These are phyloP conservation scores for Pythium utonaiense DNA, from an alignment of 352 stramenopile genomes.

Conservation along the genomic window DNA sequence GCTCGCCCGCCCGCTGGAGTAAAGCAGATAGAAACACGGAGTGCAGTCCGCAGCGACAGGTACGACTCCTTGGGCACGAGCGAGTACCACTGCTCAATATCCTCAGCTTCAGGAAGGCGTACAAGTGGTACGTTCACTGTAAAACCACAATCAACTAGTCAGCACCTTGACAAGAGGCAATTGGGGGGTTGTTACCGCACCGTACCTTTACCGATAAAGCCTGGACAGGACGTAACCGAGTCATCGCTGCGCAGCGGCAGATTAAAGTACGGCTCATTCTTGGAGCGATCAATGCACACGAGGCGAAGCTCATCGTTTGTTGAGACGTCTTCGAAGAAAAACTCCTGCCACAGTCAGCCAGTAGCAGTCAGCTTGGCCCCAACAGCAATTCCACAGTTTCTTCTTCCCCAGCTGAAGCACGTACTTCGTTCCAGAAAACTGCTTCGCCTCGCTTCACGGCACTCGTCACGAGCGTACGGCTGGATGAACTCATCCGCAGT, in stretches of 20 bases:
- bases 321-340: slow-evolving; percentile 62
- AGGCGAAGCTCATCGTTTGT: slow-evolving; percentile 63
- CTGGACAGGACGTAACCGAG: slow-evolving; percentile 31
- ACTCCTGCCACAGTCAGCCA: slow-evolving; percentile 46
- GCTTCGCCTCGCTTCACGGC: slow-evolving; percentile 31
- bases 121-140: slow-evolving; percentile 58
- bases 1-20: slow-evolving; percentile 31
- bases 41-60: slow-evolving; percentile 45
- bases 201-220: slow-evolving; percentile 78
- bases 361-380: not conserved
- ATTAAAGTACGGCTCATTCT: slow-evolving; percentile 39
- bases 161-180: not conserved
- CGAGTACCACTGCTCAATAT: slow-evolving; percentile 84
- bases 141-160: not conserved
- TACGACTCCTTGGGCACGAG: slow-evolving; percentile 52
- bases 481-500: slow-evolving; percentile 29
- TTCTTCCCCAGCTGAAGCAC: not conserved
- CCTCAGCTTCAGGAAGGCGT: slow-evolving; percentile 66
- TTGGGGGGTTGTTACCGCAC: not conserved
- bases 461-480: slow-evolving; percentile 40
- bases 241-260: slow-evolving; percentile 44
- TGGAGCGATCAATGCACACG: slow-evolving; percentile 62
- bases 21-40: slow-evolving; percentile 77
- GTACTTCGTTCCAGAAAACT: slow-evolving; percentile 44
- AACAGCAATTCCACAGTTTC: no score